Conservation (phyloP, 2,329 filamentous ascomycete species). For the Neobulgaria alba region DNA sequence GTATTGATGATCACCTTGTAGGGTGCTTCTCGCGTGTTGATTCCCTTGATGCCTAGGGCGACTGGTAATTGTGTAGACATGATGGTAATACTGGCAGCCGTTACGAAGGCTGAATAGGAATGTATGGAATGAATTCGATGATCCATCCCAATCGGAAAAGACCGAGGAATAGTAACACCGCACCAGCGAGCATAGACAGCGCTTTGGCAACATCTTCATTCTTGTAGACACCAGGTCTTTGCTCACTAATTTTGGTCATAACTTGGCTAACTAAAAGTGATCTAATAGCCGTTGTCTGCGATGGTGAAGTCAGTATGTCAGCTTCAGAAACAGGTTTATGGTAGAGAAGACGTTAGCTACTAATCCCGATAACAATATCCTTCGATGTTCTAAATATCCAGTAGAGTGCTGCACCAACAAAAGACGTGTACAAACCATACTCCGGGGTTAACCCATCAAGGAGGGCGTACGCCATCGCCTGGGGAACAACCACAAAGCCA, state of each 20-base stretch:
- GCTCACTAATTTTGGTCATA: too few species aligned
- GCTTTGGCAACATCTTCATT: too few species aligned
- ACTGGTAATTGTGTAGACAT: slow-evolving; percentile 2
- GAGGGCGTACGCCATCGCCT: slow-evolving; percentile 88
- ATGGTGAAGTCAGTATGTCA: too few species aligned
- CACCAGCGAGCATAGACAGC: too few species aligned
- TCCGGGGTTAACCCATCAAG: slow-evolving; percentile 69
- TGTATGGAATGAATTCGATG: slow-evolving; percentile 4
- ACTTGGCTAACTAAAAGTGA: too few species aligned
- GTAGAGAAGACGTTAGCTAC: too few species aligned
- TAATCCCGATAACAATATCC: slow-evolving; percentile 89
- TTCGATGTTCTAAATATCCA: slow-evolving; percentile 98
- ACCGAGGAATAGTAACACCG: too few species aligned
- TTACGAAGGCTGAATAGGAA: slow-evolving; percentile 4
- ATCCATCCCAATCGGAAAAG: slow-evolving; percentile 3
- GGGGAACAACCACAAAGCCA: slow-evolving; percentile 73
- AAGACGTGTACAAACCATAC: slow-evolving; percentile 87
- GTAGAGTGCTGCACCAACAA: slow-evolving; percentile 88
- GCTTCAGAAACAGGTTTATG: too few species aligned
- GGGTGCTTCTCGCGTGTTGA: slow-evolving; percentile 2
- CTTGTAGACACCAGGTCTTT: too few species aligned
- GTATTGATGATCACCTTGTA: not conserved
- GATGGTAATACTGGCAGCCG: slow-evolving; percentile 4
- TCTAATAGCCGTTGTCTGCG: too few species aligned
- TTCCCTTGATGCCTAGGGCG: slow-evolving; percentile 3